A percentile compares a stretch with the other conserved stretches of the same genome.
Evolutionary conservation across 768 basidiomycete species (phyloP).

Genomic region (Leucocoprinus birnbaumii): DNA sequence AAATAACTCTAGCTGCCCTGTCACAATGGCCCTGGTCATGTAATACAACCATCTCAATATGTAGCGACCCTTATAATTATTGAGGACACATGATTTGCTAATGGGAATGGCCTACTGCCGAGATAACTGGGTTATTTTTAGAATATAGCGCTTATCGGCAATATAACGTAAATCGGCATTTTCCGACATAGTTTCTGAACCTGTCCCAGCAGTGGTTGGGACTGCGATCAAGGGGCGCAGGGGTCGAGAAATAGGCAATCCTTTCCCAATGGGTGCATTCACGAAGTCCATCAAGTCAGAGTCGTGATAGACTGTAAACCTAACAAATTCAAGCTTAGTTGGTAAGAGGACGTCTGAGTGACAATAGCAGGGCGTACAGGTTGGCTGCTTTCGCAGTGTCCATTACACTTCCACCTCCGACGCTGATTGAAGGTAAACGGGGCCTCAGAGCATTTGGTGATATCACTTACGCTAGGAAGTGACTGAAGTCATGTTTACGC

Average conservation of each 20-base stretch:
- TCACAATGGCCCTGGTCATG: no score
- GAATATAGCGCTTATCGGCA: no score
- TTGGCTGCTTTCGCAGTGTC: conserved; percentile 97
- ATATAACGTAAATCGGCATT: no score
- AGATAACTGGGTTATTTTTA: no score
- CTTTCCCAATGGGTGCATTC: conserved; percentile 94
- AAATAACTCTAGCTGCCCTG: no score
- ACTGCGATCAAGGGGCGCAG: conserved; percentile 86
- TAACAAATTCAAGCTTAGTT: conserved; percentile 22
- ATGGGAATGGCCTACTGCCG: no score
- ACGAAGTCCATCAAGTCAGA: conserved; percentile 94
- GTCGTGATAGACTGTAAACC: conserved; percentile 89
- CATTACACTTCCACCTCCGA: conserved; percentile 93
- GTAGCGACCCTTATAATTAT: no score
- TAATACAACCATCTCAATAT: no score
- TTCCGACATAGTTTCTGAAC: conserved; percentile 95
- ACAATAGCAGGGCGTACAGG: conserved; percentile 47
- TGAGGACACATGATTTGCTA: no score
- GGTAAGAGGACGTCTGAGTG: background rate
- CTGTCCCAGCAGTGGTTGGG: conserved; percentile 77
- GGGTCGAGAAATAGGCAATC: conserved; percentile 71
- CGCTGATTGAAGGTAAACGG: conserved; percentile 36
- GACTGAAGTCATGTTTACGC: conserved; percentile 83
- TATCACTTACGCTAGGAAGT: conserved; percentile 78
- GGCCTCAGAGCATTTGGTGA: background rate